Evolutionary conservation across 371 early-diverging fungal species (phyloP).

Genomic region (Mortierella sp.): DNA sequence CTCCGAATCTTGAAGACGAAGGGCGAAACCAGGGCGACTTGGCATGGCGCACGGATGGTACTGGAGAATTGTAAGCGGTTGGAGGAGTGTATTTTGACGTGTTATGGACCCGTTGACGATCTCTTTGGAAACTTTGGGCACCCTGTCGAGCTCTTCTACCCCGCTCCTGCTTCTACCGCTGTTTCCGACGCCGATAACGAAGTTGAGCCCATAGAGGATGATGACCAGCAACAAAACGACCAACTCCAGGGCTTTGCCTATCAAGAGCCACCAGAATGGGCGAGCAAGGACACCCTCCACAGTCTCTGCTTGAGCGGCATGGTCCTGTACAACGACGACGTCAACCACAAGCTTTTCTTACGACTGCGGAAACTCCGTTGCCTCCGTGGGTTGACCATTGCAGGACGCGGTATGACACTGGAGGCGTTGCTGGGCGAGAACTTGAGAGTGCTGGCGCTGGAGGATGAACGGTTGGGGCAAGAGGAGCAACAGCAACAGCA

Average conservation of each 20-base stretch:
- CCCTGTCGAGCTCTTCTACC: not conserved
- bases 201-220: not conserved
- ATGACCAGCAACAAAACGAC: not conserved
- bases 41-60: constrained; percentile 1
- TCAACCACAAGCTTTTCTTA: not conserved
- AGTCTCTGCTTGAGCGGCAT: not conserved
- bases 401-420: not conserved
- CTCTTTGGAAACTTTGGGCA: not conserved
- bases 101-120: not conserved
- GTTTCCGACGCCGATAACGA: not conserved
- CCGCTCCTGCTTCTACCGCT: not conserved
- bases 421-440: not conserved
- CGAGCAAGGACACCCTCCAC: not conserved
- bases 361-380: not conserved
- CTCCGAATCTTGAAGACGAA: not conserved
- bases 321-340: not conserved
- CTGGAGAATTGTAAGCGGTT: constrained; percentile 6
- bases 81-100: constrained; percentile 6
- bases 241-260: not conserved
- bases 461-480: not conserved
- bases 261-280: not conserved
- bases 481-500: not conserved
- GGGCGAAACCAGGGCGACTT: not conserved
- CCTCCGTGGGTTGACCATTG: not conserved
- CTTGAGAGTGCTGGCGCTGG: not conserved